Base-by-base conservation (phyloP, 106 monocot genomes). In the Dendrobium huoshanense region DNA sequence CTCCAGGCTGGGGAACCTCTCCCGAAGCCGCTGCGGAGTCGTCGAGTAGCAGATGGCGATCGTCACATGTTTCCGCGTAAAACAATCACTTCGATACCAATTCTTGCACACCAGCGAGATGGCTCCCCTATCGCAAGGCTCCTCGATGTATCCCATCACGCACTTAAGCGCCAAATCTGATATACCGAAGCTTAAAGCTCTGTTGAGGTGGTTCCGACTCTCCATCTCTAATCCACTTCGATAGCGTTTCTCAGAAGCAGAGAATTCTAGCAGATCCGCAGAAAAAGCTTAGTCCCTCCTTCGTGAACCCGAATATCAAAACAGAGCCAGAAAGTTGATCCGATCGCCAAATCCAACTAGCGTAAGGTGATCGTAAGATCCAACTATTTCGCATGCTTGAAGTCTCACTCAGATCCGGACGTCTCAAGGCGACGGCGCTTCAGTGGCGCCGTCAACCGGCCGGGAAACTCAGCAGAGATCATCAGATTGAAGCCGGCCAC, bases 31-130 rank as follows among this genome's bases (percentile, higher is more conserved):
- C 27, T 79, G 84, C 3, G 97, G 97, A 51, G 65, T 86, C 67
- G 91, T 83, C 33, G 97, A 90, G 88, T 98, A 98, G 79, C 93
- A 91, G 68, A 95, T 80, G 54, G 97, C 97, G 75, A 98, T 87
- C 55, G 94, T 98, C 79, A 98, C 82, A 88, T 95, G 92, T 86
- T 94, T 94, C 55, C 94, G 81, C 15, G 94, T 89, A 73, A 85
- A 45, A 73, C 87, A 77, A 48, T 98, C 97, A 61, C 89, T 80
- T 15, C 65, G 79, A 81, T 88, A 77, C 97, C 97, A 98, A 77
- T 79, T 86, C 72, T 80, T 82, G 87, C 92, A 98, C 40, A 92
- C 97, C 19, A 88, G 88, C 4, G 97, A 98, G 67, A 92, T 74
- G 77, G 97, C 91, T 20, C 88, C 94, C 48, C 97, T 79, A 80